Evolutionary conservation across 345 rosid genomes (phyloP), one percentile per base, ranked within the genome.

Genomic region (Carallia pectinifolia): DNA sequence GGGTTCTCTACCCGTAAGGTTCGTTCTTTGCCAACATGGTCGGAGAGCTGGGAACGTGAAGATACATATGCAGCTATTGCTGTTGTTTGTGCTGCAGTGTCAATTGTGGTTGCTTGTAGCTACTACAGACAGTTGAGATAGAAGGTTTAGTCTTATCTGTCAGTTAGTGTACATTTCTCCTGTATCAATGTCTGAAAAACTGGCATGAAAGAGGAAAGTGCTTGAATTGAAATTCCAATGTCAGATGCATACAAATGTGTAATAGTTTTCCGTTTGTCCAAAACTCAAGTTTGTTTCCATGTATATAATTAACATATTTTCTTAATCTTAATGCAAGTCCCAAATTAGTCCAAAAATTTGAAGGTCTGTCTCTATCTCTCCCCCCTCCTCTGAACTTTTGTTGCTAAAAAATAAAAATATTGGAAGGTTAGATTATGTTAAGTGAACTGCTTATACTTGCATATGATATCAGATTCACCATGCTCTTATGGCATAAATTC

Each of bases 21-120:
- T 73, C 80, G 76, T 76, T 72, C 83, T 31, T 81, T 80, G 88
- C 92, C 90, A 30, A 83, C 85, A 47, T 88, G 92, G 90, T 76
- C 77, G 15, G 97, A 94, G 81, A 88, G 73, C 65, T 94, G 96
- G 97, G 98, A 94, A 77, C 87, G 74, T 27, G 97, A 88, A 56
- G 98, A 91, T 75, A 87, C 97, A 34, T 86, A 87, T 64, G 98
- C 96, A 27, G 92, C 87, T 76, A 81, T 91, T 1, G 87, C 97
- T 18, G 96, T 88, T 76, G 82, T 65, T 27, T 88, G 86, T 76
- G 96, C 96, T 37, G 98, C 81, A 37, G 93, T 80, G 48, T 94
- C 97, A 2, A 90, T 91, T 71, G 91, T 69, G 16, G 74, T 90
- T 75, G 97, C 98, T 39, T 91, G 83, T 66, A 84, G 79, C 70